Percentiles rank a stretch among this genome's conserved stretches.
These are phyloP conservation scores for Cicer chorassanicum DNA, from an alignment of 306 rosid species.

Conservation along the genomic window DNA sequence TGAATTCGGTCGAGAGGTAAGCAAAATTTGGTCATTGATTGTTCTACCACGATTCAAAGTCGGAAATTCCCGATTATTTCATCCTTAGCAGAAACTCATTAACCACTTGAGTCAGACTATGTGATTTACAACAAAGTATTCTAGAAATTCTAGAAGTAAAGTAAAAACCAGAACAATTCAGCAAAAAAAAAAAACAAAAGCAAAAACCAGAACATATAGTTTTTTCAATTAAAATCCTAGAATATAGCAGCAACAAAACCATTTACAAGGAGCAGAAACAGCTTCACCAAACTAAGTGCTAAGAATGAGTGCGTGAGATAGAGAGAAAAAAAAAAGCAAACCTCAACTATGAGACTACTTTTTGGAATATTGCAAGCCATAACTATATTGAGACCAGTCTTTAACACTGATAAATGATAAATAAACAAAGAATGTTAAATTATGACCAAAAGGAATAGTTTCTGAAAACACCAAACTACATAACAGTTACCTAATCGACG, in stretches of 20 bases:
- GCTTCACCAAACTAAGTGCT: neutral
- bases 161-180: neutral
- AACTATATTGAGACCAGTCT: slow-evolving; percentile 78
- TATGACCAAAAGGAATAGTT: neutral
- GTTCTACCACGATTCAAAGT: too few relatives aligned
- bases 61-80: too few relatives aligned
- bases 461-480: slow-evolving; percentile 1
- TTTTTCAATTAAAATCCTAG: neutral
- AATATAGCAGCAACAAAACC: neutral
- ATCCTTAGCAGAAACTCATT: too few relatives aligned
- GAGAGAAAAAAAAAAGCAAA: slow-evolving; percentile 41
- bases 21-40: too few relatives aligned
- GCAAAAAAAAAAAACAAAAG: too few relatives aligned
- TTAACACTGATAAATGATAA: slow-evolving; percentile 57
- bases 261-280: neutral
- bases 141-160: slow-evolving; percentile 21
- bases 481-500: slow-evolving; percentile 66
- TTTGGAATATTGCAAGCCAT: slow-evolving; percentile 89
- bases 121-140: neutral
- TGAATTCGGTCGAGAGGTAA: too few relatives aligned
- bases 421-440: slow-evolving; percentile 33
- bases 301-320: neutral
- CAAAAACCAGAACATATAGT: neutral
- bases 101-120: too few relatives aligned
- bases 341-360: slow-evolving; percentile 81